These are phyloP conservation scores for Fusarium equiseti DNA, from an alignment of 2,329 filamentous ascomycete species.

Conservation along the genomic window DNA sequence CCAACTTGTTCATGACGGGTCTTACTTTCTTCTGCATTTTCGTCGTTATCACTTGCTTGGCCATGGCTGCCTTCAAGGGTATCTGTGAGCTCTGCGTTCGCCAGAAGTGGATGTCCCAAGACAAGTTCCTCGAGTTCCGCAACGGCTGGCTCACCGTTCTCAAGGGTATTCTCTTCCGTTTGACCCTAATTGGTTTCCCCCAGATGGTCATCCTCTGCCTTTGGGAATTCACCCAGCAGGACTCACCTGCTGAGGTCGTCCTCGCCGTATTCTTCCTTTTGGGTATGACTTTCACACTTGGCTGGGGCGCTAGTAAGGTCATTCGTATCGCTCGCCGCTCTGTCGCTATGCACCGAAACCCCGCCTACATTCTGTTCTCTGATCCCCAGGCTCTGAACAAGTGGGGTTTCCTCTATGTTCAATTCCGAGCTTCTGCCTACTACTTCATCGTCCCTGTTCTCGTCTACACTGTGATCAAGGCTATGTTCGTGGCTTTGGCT, in stretches of 20 bases:
- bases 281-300: constrained; percentile 80
- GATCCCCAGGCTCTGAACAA: constrained; percentile 95
- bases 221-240: constrained; percentile 90
- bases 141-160: constrained; percentile 93
- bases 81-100: constrained; percentile 81
- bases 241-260: constrained; percentile 88
- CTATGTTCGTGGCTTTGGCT: constrained; percentile 86
- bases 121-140: constrained; percentile 93
- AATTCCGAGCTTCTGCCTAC: constrained; percentile 95
- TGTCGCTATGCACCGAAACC: constrained; percentile 92
- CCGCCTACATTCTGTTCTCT: constrained; percentile 96
- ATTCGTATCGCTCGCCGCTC: constrained; percentile 90
- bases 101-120: constrained; percentile 80
- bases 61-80: constrained; percentile 83
- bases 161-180: constrained; percentile 92
- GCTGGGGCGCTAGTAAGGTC: constrained; percentile 90
- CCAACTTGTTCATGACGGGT: constrained; percentile 94
- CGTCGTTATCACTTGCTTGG: constrained; percentile 77
- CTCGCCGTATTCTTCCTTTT: constrained; percentile 91
- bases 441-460: constrained; percentile 91
- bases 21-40: constrained; percentile 90
- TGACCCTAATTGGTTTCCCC: constrained; percentile 90
- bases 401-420: constrained; percentile 98
- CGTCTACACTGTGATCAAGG: constrained; percentile 84
- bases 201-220: constrained; percentile 91